A percentile compares a stretch with the other conserved stretches of the same genome.
Evolutionary conservation across 177 flowering plant species (phyloP).

Genomic region (Tripterygium wilfordii): DNA sequence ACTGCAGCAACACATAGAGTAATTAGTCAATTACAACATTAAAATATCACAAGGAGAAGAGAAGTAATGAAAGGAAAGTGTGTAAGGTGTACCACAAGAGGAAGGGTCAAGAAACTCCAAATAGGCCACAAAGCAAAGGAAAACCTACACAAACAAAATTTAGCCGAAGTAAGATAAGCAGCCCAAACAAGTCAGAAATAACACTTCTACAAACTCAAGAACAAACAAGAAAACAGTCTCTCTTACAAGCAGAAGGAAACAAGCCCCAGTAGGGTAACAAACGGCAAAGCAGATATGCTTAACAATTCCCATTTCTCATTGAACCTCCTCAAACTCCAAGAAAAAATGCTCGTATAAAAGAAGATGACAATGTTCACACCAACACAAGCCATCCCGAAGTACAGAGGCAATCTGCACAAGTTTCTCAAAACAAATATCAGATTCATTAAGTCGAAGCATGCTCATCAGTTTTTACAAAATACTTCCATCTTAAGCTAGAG

Average conservation of each 20-base stretch:
- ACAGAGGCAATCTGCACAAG: constrained; percentile 61
- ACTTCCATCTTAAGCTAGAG: neutral
- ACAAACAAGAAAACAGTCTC: constrained; percentile 1
- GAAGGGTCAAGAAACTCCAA: constrained; percentile 85
- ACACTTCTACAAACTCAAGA: constrained; percentile 1
- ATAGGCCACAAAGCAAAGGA: constrained; percentile 87
- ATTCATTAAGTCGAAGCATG: constrained; percentile 2
- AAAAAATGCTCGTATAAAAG: constrained; percentile 49
- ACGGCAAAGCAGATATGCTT: constrained; percentile 56
- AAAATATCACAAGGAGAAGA: neutral
- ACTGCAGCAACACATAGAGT: constrained; percentile 41
- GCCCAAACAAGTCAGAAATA: neutral
- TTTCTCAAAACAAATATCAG: no score
- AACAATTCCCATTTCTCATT: constrained; percentile 69
- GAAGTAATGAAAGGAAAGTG: constrained; percentile 1
- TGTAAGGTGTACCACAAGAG: constrained; percentile 60
- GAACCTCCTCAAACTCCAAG: constrained; percentile 52
- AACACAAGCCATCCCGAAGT: constrained; percentile 60
- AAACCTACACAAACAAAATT: constrained; percentile 41
- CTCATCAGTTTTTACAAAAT: neutral
- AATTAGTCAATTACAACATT: constrained; percentile 3
- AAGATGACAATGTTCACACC: constrained; percentile 42
- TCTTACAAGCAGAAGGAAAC: constrained; percentile 79
- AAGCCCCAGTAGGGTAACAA: constrained; percentile 58
- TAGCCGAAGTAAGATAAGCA: constrained; percentile 7